Conservation (phyloP, 2,329 filamentous ascomycete genomes). For the Cladosporium sp. region DNA sequence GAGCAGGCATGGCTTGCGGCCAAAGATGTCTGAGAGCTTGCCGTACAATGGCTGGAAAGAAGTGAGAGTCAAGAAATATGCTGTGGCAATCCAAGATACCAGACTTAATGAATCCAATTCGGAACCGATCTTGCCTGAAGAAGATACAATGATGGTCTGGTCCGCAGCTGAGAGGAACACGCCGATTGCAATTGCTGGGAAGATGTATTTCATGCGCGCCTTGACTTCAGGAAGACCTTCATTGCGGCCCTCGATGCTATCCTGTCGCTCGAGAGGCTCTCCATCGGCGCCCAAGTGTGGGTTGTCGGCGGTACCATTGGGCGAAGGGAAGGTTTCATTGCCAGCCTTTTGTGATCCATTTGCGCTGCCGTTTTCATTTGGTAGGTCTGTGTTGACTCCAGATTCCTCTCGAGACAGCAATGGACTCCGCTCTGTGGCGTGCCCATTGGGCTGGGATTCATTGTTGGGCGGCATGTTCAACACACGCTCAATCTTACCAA, state of each 20-base stretch:
- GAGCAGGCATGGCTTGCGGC: conserved; percentile 65
- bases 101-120: conserved; percentile 72
- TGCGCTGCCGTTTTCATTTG: neutral
- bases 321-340: neutral
- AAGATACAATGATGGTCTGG: conserved; percentile 74
- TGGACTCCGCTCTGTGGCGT: conserved; percentile 11
- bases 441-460: neutral
- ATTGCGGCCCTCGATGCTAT: conserved; percentile 32
- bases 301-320: neutral
- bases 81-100: conserved; percentile 73
- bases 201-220: conserved; percentile 56
- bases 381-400: neutral
- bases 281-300: conserved; percentile 27
- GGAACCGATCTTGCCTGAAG: conserved; percentile 74
- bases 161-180: conserved; percentile 72
- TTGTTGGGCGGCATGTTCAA: neutral
- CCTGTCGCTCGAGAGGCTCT: conserved; percentile 39
- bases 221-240: conserved; percentile 51
- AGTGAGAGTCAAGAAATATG: conserved; percentile 72
- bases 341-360: neutral
- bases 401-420: neutral
- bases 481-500: neutral
- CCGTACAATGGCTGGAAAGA: conserved; percentile 75
- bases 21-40: conserved; percentile 70
- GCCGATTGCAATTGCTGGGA: conserved; percentile 63